These are phyloP conservation scores for Magnolia kwangsiensis DNA, from an alignment of 164 flowering plant genomes.

Conservation along the genomic window DNA sequence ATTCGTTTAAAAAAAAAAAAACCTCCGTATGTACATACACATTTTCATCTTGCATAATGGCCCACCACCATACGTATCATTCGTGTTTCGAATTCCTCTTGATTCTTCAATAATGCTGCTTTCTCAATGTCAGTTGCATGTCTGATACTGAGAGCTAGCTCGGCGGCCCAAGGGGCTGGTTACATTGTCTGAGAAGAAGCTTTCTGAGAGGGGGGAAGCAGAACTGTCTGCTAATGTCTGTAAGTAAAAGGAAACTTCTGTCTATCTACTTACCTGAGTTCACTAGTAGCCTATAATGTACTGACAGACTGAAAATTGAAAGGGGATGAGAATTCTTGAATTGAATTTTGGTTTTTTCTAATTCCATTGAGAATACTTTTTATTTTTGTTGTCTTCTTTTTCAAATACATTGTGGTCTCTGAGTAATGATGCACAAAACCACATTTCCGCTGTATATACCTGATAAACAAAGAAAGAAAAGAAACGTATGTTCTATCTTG, in stretches of 20 bases:
- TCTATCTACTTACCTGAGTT: not conserved
- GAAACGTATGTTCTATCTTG: too few relatives aligned
- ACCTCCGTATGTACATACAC: constrained; percentile 15
- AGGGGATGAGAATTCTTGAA: not conserved
- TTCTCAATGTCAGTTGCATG: constrained; percentile 11
- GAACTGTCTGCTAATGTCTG: constrained; percentile 20
- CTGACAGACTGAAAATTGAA: not conserved
- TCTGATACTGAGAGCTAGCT: not conserved
- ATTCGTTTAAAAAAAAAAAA: too few relatives aligned
- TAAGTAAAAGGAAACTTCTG: constrained; percentile 28
- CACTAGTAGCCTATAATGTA: constrained; percentile 1
- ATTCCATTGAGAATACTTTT: not conserved
- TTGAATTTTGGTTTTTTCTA: too few relatives aligned
- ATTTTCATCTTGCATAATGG: constrained; percentile 3
- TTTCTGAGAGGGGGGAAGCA: constrained; percentile 8
- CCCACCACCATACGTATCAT: not conserved
- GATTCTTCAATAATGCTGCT: constrained; percentile 16
- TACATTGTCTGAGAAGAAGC: constrained; percentile 4
- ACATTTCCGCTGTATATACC: too few relatives aligned
- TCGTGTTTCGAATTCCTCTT: not conserved
- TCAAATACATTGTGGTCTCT: not conserved
- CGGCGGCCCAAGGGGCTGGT: not conserved
- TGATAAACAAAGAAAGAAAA: too few relatives aligned
- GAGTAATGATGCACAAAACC: too few relatives aligned
- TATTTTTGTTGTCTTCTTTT: not conserved